A percentile compares a stretch with the other conserved stretches of the same genome.
Conservation (phyloP, 768 basidiomycete species). For the Solioccasus polychromus region DNA sequence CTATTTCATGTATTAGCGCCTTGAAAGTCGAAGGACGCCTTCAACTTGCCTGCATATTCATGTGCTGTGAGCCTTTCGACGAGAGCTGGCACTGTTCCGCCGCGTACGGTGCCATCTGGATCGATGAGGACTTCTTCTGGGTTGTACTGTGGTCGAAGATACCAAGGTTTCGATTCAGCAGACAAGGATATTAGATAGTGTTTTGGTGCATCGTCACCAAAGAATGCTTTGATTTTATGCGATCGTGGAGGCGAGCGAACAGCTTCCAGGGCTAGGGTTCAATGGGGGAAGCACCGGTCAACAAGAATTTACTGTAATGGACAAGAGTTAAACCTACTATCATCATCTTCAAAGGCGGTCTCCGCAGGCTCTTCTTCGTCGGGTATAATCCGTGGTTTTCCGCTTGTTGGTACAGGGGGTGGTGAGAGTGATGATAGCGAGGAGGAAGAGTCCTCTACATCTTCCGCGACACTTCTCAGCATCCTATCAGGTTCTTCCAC, state of each 20-base stretch:
- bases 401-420: slow-evolving; percentile 13
- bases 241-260: slow-evolving; percentile 20
- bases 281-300: background rate
- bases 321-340: slow-evolving; percentile 6
- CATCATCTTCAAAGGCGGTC: slow-evolving; percentile 15
- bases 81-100: slow-evolving; percentile 58
- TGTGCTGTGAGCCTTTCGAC: slow-evolving; percentile 68
- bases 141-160: slow-evolving; percentile 54
- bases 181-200: slow-evolving; percentile 39
- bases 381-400: slow-evolving; percentile 3
- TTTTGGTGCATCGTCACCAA: slow-evolving; percentile 51
- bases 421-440: slow-evolving; percentile 2
- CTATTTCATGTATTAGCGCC: slow-evolving; percentile 27
- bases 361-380: background rate
- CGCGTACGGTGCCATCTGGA: slow-evolving; percentile 60
- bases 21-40: background rate
- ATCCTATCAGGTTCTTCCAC: slow-evolving; percentile 11
- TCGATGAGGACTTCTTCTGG: slow-evolving; percentile 59
- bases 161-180: slow-evolving; percentile 52
- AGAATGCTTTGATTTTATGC: slow-evolving; percentile 47
- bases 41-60: slow-evolving; percentile 50
- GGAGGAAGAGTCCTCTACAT: background rate
- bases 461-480: slow-evolving; percentile 10
- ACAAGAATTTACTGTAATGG: background rate
- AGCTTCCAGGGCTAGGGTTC: slow-evolving; percentile 11